Conservation (phyloP, 2,329 filamentous ascomycete genomes). For the Ophiognomonia clavigignenti-juglandacearum region DNA sequence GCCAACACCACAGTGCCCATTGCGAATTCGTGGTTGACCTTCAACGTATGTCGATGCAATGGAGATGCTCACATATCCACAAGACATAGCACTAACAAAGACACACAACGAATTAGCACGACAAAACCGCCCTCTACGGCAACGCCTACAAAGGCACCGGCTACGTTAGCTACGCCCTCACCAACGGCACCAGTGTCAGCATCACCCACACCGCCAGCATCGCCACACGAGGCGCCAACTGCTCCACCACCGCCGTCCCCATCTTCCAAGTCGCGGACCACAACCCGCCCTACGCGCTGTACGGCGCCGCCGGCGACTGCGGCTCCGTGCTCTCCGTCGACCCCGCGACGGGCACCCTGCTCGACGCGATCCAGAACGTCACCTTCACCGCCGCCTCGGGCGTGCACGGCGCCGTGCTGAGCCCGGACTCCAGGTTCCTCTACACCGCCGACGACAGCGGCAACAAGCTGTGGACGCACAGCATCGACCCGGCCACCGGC, state of each 20-base stretch:
- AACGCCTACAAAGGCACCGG: not conserved
- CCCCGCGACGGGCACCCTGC: not conserved
- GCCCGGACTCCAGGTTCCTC: slow-evolving; percentile 36
- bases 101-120: no score
- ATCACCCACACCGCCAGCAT: not conserved
- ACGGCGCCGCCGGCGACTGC: slow-evolving; percentile 1
- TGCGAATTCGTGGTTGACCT: not conserved
- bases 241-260: not conserved
- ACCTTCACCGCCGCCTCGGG: not conserved
- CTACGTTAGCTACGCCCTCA: slow-evolving; percentile 1
- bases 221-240: not conserved
- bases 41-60: slow-evolving; percentile 1
- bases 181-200: not conserved
- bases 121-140: slow-evolving; percentile 2
- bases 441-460: slow-evolving; percentile 43
- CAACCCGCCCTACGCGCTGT: not conserved
- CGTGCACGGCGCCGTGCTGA: slow-evolving; percentile 44
- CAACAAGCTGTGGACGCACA: slow-evolving; percentile 35
- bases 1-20: slow-evolving; percentile 18
- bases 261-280: slow-evolving; percentile 1
- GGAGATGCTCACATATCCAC: no score
- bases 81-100: no score
- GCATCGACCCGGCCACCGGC: slow-evolving; percentile 18
- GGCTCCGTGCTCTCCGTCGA: not conserved
- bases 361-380: not conserved